A percentile compares a stretch with the other conserved stretches of the same genome.
phyloP scores from a whole-genome alignment of 2,329 filamentous ascomycete species.

The Xylaria sp. region DNA sequence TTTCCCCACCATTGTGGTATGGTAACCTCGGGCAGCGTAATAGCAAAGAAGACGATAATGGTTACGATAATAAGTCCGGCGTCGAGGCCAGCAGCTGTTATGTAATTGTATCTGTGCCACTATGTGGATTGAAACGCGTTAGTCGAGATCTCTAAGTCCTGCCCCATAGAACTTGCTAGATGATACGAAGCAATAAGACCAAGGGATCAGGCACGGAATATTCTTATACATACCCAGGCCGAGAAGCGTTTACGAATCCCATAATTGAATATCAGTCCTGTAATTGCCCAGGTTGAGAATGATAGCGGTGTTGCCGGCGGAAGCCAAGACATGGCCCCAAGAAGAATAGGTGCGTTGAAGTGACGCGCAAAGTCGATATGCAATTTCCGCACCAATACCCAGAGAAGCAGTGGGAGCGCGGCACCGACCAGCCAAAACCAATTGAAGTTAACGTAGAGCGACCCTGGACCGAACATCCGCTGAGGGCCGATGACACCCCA shows the following conservation, averaged over 20 bases:
- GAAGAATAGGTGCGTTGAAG: conserved; percentile 66
- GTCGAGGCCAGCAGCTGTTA: conserved; percentile 54
- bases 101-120: conserved; percentile 63
- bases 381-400: conserved; percentile 55
- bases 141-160: no score
- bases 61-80: conserved; percentile 54
- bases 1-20: conserved; percentile 62
- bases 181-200: no score
- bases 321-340: conserved; percentile 63
- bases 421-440: conserved; percentile 66
- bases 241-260: conserved; percentile 61
- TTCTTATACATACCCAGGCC: conserved; percentile 54
- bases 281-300: conserved; percentile 67
- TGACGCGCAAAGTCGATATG: conserved; percentile 58
- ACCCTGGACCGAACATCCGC: conserved; percentile 64
- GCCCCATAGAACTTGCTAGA: no score
- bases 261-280: conserved; percentile 68
- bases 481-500: conserved; percentile 68
- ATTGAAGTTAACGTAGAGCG: conserved; percentile 61
- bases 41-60: conserved; percentile 52
- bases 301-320: conserved; percentile 70
- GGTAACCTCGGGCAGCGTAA: conserved; percentile 51
- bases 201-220: no score
- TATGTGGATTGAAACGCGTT: no score
- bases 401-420: conserved; percentile 60